Conservation (phyloP, 768 basidiomycete species). For the Termitomyces sp. region DNA sequence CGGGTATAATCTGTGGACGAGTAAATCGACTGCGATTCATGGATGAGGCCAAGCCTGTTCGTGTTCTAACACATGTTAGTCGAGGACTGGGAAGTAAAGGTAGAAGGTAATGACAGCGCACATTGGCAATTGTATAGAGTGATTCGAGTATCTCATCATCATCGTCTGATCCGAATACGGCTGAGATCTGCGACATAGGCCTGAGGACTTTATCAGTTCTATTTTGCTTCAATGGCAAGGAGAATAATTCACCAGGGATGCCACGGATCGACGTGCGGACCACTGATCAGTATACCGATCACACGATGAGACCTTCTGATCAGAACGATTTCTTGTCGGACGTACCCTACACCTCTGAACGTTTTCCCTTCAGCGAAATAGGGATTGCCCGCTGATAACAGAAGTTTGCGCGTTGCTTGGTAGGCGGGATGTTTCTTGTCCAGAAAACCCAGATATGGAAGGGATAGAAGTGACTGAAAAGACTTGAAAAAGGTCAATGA, state of each 20-base stretch:
- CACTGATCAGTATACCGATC: slow-evolving; percentile 34
- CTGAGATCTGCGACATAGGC: slow-evolving; percentile 80
- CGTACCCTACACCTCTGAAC: slow-evolving; percentile 70
- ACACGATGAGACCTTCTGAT: background rate
- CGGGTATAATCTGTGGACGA: slow-evolving; percentile 55
- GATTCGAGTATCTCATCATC: slow-evolving; percentile 63
- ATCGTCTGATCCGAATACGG: slow-evolving; percentile 71
- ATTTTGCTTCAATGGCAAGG: background rate
- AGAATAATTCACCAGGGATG: slow-evolving; percentile 53
- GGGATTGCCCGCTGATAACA: slow-evolving; percentile 64
- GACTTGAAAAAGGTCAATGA: background rate
- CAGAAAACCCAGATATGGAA: slow-evolving; percentile 78
- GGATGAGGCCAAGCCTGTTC: slow-evolving; percentile 69
- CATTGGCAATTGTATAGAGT: slow-evolving; percentile 66
- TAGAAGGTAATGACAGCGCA: slow-evolving; percentile 30
- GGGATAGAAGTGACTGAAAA: slow-evolving; percentile 64
- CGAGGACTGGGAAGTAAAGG: background rate
- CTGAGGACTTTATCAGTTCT: slow-evolving; percentile 14
- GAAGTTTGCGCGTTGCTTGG: slow-evolving; percentile 55
- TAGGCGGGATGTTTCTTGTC: slow-evolving; percentile 56
- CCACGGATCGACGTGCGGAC: slow-evolving; percentile 71
- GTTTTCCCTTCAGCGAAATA: slow-evolving; percentile 62
- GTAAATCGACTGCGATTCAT: slow-evolving; percentile 70
- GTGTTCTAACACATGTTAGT: slow-evolving; percentile 49
- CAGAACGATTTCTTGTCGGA: background rate